Evolutionary conservation across 2,329 filamentous ascomycete species (phyloP).

Genomic region (Nothopassalora personata): DNA sequence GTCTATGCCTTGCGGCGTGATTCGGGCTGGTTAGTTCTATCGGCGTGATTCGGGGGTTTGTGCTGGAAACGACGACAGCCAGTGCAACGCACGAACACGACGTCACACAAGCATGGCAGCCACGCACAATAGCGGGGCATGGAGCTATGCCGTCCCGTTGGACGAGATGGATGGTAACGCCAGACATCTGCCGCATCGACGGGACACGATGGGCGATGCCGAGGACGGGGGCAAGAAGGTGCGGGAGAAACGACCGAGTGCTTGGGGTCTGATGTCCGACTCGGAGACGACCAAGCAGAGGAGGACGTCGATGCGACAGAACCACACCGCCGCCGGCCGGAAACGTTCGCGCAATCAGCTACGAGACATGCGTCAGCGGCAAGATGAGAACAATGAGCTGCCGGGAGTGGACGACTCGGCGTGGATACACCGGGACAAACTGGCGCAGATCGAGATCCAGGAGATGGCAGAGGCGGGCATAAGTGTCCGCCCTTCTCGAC

Average conservation of each 20-base stretch:
- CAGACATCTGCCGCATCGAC: conserved; percentile 5
- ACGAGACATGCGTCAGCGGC: conserved; percentile 17
- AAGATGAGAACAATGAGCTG: conserved; percentile 5
- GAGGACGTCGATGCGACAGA: conserved; percentile 21
- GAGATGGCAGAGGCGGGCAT: conserved; percentile 77
- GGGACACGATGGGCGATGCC: neutral
- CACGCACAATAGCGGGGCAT: conserved; percentile 16
- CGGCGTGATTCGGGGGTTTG: neutral
- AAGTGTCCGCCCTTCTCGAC: conserved; percentile 50
- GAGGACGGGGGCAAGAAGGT: conserved; percentile 6
- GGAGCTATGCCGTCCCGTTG: conserved; percentile 21
- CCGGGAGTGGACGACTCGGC: conserved; percentile 54
- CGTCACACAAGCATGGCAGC: conserved; percentile 5
- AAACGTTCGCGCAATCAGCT: conserved; percentile 27
- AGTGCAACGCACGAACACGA: neutral
- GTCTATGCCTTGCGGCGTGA: neutral
- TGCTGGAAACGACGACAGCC: neutral
- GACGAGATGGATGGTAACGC: conserved; percentile 21
- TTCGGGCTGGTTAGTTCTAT: neutral
- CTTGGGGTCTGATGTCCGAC: conserved; percentile 24
- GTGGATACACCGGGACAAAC: conserved; percentile 82
- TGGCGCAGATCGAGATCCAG: conserved; percentile 73
- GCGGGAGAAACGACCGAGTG: conserved; percentile 13
- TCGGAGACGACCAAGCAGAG: conserved; percentile 23
- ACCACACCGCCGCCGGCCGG: conserved; percentile 17